These are phyloP conservation scores for Solanum etuberosum DNA, from an alignment of 257 asterid species.

Conservation along the genomic window DNA sequence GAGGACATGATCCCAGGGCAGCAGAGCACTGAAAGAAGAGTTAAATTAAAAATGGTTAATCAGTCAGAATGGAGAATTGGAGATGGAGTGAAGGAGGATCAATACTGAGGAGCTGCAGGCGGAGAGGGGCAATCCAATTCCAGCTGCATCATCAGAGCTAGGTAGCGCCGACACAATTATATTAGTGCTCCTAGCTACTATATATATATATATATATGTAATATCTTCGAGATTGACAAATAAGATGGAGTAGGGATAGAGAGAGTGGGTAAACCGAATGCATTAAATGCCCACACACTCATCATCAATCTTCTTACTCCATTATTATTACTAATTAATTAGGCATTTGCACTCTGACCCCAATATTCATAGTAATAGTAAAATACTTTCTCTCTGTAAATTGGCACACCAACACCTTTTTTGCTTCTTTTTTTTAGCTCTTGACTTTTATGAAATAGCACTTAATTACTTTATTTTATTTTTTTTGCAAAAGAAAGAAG, in stretches of 20 bases:
- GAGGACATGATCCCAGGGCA: constrained; percentile 28
- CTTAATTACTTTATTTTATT: neutral
- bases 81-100: neutral
- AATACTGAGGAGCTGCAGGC: neutral
- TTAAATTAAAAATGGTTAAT: neutral
- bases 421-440: neutral
- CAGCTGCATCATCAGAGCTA: constrained; percentile 2
- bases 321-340: neutral
- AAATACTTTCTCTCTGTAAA: neutral
- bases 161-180: neutral
- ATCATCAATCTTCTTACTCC: neutral
- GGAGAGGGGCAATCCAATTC: constrained; percentile 11
- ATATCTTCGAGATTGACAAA: neutral
- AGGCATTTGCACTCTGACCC: neutral
- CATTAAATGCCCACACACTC: neutral
- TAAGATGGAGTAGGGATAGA: neutral
- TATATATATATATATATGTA: neutral
- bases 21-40: neutral
- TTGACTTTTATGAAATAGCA: neutral
- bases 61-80: neutral
- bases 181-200: neutral
- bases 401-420: neutral
- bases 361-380: neutral
- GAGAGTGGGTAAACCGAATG: neutral
- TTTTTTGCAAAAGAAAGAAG: neutral